Evolutionary conservation across 75 land plant genomes (phyloP).

Genomic region (Pseudotsuga menziesii): DNA sequence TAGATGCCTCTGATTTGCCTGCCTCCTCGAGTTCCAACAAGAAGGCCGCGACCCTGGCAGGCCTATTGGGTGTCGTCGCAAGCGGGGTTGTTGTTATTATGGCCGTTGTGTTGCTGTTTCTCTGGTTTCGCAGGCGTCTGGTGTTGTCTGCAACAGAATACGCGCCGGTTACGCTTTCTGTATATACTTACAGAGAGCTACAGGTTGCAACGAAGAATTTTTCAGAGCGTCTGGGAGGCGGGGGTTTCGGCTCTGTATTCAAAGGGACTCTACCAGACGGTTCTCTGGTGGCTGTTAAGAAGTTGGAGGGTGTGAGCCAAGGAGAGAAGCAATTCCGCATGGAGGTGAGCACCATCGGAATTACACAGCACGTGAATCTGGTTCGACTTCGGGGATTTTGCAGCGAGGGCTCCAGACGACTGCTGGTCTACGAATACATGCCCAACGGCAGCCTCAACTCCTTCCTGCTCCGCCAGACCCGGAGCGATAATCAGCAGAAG

Average conservation of each 20-base stretch:
- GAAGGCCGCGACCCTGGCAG: no score
- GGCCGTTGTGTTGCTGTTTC: no score
- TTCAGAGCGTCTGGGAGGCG: conserved; percentile 13
- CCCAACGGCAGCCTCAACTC: conserved; percentile 15
- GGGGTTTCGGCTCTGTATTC: conserved; percentile 17
- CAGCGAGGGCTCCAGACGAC: background rate
- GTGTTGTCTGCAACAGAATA: no score
- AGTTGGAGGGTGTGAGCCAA: background rate
- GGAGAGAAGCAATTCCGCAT: conserved; percentile 2
- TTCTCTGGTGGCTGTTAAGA: no score
- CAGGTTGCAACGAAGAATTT: conserved; percentile 12
- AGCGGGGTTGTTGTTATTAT: no score
- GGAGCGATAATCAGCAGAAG: no score
- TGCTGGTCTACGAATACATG: conserved; percentile 11
- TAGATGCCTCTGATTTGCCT: no score
- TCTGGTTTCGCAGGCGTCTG: no score
- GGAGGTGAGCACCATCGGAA: conserved; percentile 14
- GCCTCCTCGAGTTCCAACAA: no score
- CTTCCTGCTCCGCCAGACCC: conserved; percentile 3
- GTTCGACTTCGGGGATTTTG: conserved; percentile 14
- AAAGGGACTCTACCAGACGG: no score
- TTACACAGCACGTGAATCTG: conserved; percentile 11
- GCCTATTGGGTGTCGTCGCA: no score
- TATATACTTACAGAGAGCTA: conserved; percentile 7
- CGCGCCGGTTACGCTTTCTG: conserved; percentile 14